Conservation (phyloP, 2,329 filamentous ascomycete genomes). For the Aspergillus aculeatus region DNA sequence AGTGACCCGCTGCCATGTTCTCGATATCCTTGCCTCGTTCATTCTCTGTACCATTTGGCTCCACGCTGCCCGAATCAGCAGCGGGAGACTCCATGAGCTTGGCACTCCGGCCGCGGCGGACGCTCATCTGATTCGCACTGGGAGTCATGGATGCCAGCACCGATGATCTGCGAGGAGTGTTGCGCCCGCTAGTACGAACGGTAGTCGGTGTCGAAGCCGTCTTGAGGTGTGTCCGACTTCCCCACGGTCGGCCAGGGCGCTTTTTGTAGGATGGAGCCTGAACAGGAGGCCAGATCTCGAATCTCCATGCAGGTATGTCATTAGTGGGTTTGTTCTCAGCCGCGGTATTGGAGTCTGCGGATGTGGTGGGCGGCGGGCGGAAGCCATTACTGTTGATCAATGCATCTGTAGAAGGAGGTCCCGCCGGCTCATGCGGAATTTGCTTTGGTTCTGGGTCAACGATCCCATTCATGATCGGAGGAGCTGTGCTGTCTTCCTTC, state of each 20-base stretch:
- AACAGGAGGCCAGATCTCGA: slow-evolving; percentile 45
- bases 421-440: slow-evolving; percentile 29
- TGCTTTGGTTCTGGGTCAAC: slow-evolving; percentile 11
- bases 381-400: slow-evolving; percentile 31
- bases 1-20: slow-evolving; percentile 7
- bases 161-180: slow-evolving; percentile 36
- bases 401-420: slow-evolving; percentile 36
- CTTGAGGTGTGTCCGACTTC: slow-evolving; percentile 28
- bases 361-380: slow-evolving; percentile 20
- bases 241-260: slow-evolving; percentile 40
- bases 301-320: slow-evolving; percentile 43
- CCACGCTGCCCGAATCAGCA: slow-evolving; percentile 22
- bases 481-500: slow-evolving; percentile 16
- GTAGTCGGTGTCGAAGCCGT: slow-evolving; percentile 33
- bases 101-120: slow-evolving; percentile 40
- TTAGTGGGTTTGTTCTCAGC: slow-evolving; percentile 30
- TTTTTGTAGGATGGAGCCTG: slow-evolving; percentile 37
- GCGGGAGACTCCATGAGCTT: slow-evolving; percentile 31
- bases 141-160: slow-evolving; percentile 32
- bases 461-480: slow-evolving; percentile 17
- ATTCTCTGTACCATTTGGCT: slow-evolving; percentile 27
- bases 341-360: slow-evolving; percentile 16
- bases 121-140: slow-evolving; percentile 25
- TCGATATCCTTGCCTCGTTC: slow-evolving; percentile 12
- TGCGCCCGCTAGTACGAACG: slow-evolving; percentile 35